Evolutionary conservation across 495 filamentous ascomycete genomes (phyloP).

Genomic region (Penicillium lagena): DNA sequence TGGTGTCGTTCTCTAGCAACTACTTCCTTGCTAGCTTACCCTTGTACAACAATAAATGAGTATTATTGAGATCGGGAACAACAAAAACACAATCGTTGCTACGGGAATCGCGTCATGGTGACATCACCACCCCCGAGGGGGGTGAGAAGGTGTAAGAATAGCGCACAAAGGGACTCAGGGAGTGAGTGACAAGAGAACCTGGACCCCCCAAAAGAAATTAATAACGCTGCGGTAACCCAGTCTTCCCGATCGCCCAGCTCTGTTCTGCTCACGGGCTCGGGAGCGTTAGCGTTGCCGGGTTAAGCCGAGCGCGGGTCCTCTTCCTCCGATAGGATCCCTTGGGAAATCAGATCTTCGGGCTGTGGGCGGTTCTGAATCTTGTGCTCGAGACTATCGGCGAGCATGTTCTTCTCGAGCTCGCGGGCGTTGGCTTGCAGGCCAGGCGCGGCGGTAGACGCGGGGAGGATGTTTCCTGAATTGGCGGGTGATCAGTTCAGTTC

Average conservation of each 20-base stretch:
- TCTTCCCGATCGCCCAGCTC: neutral
- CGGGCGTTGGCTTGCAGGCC: conserved; percentile 68
- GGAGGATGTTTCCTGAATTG: conserved; percentile 70
- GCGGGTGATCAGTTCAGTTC: neutral
- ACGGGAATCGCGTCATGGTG: conserved; percentile 14
- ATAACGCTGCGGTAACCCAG: conserved; percentile 6
- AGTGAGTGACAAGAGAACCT: neutral
- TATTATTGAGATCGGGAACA: neutral
- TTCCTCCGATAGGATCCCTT: conserved; percentile 68
- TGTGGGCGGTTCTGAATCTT: conserved; percentile 70
- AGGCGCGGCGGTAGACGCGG: conserved; percentile 58
- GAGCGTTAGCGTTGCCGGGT: neutral
- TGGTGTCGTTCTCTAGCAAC: neutral
- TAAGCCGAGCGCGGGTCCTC: conserved; percentile 33
- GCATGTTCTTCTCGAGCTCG: conserved; percentile 80
- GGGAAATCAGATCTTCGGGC: conserved; percentile 66
- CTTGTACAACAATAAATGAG: neutral
- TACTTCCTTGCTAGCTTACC: neutral
- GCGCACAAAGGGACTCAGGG: neutral
- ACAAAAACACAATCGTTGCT: neutral
- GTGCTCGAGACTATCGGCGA: conserved; percentile 74
- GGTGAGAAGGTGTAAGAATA: neutral
- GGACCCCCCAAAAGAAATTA: neutral
- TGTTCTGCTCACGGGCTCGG: neutral
- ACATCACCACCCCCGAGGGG: conserved; percentile 15